These are phyloP conservation scores for Blastomyces gilchristii DNA, from an alignment of 2,329 filamentous ascomycete species.

Conservation along the genomic window DNA sequence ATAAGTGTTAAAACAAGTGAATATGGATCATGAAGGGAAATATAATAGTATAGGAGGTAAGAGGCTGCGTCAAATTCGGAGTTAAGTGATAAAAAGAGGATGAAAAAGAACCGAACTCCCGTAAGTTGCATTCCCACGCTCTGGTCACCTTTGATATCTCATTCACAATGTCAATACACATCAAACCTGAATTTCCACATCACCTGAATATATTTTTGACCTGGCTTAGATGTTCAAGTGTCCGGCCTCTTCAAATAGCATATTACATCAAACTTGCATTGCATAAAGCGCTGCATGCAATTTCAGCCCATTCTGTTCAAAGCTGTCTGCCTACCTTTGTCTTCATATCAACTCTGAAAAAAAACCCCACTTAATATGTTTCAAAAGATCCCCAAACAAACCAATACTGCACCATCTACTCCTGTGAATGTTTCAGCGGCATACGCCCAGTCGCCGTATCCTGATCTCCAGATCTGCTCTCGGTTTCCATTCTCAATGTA, in stretches of 20 bases:
- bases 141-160: no score
- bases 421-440: not conserved
- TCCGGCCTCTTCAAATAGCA: not conserved
- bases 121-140: not conserved
- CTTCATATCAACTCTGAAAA: not conserved
- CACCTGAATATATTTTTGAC: no score
- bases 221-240: not conserved
- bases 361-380: no score
- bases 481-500: conserved; percentile 22
- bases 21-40: not conserved
- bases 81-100: not conserved
- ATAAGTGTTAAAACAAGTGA: not conserved
- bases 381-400: not conserved
- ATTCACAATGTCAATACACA: no score
- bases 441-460: conserved; percentile 16
- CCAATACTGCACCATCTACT: not conserved
- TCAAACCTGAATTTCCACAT: no score
- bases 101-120: not conserved
- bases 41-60: not conserved
- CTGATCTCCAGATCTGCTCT: conserved; percentile 23
- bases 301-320: not conserved
- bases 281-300: not conserved
- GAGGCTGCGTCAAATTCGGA: not conserved
- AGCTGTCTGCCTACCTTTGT: not conserved
- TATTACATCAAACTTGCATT: not conserved